Base-by-base conservation (phyloP, 805 yeast species). In the Kluyveromyces nonfermentans region DNA sequence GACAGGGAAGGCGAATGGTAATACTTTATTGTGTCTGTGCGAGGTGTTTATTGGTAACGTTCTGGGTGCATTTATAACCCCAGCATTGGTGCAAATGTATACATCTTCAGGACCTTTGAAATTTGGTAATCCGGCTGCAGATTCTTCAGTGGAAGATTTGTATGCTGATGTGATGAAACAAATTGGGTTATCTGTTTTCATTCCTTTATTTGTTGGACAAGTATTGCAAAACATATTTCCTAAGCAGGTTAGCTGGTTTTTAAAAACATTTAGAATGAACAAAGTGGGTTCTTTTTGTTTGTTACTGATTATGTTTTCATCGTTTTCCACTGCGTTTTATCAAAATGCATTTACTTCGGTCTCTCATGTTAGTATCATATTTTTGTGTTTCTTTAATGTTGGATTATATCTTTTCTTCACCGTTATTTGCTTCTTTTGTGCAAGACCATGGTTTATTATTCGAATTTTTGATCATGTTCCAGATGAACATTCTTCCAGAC, bases 141-240 rank as follows among this genome's bases (percentile, higher is more conserved):
- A 74, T 2, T 56, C 69, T 14, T 54, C 65, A 6, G 74, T 85
- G 36, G 66, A 69, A 17, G 64, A 68, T 12, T 73, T 88, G 40
- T 88, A 88, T 61, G 70, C 72, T 21, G 69, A 78, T 46, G 95
- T 86, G 41, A 84, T 88, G 90, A 82, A 85, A 60, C 96, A 88
- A 61, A 70, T 88, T 44, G 96, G 96, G 0, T 69, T 84, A 16
- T 75, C 87, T 5, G 87, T 87, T 4, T 86, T 88, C 60, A 77
- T 87, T 8, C 96, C 96, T 0, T 62, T 86, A 17, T 80, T 84
- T 58, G 88, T 87, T n/a, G 96, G 96, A 1, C 96, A 88, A 62
- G 78, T 82, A 10, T 55, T 83, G 15, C 95, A 85, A 59, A 80
- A 83, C 55, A 28, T 83, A 2, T 73, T 76, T 46, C 88, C 93